These are phyloP conservation scores for Trypanosomatidae sp. DNA, from an alignment of 208 protist genomes.

Conservation along the genomic window DNA sequence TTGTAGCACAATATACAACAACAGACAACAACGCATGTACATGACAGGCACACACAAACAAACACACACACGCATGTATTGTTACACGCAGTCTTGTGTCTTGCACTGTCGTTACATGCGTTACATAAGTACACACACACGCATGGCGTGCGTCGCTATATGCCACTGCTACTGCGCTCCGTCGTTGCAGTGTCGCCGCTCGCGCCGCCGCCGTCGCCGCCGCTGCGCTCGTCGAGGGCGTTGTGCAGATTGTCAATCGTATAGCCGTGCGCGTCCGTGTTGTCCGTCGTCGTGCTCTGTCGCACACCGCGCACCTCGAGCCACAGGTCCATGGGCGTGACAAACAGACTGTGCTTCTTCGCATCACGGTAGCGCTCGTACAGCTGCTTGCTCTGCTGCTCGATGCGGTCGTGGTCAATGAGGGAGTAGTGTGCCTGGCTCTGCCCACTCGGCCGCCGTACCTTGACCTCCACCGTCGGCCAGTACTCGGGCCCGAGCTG, in stretches of 20 bases:
- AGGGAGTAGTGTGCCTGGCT: conserved; percentile 79
- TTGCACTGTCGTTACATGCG: too few relatives aligned
- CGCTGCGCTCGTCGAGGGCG: too few relatives aligned
- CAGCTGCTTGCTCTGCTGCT: conserved; percentile 54
- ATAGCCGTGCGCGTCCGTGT: conserved; percentile 57
- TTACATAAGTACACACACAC: too few relatives aligned
- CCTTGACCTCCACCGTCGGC: conserved; percentile 85
- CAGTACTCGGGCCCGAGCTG: conserved; percentile 80
- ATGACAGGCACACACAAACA: too few relatives aligned
- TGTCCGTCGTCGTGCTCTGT: conserved; percentile 38
- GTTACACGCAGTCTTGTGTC: too few relatives aligned
- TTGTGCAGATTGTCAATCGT: conserved; percentile 51
- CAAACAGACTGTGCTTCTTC: conserved; percentile 84
- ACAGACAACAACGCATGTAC: background rate
- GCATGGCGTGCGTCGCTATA: too few relatives aligned
- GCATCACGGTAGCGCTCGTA: conserved; percentile 75
- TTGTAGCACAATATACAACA: background rate
- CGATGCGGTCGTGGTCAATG: conserved; percentile 76
- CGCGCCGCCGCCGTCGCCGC: too few relatives aligned
- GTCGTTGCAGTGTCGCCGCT: too few relatives aligned
- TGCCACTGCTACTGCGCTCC: too few relatives aligned
- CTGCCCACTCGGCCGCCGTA: conserved; percentile 69
- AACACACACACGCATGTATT: too few relatives aligned
- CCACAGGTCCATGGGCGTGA: conserved; percentile 84
- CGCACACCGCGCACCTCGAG: conserved; percentile 76